These are phyloP conservation scores for Zymoseptoria ardabiliae DNA, from an alignment of 2,329 filamentous ascomycete genomes.

Conservation along the genomic window DNA sequence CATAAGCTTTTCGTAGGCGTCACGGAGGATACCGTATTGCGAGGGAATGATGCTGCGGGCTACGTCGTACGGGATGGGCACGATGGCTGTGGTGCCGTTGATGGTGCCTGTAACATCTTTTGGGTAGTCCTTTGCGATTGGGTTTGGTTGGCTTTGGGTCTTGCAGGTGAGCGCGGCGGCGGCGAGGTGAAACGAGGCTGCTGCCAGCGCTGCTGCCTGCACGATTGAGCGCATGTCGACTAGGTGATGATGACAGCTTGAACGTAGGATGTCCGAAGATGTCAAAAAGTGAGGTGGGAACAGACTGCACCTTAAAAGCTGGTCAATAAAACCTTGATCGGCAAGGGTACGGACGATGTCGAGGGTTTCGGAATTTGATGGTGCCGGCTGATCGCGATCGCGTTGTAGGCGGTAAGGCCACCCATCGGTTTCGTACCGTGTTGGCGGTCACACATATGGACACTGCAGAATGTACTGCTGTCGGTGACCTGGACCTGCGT, in stretches of 20 bases:
- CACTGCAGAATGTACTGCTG: no score
- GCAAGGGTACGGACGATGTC: not conserved
- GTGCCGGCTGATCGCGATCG: not conserved
- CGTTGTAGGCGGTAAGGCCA: not conserved
- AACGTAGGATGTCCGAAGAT: not conserved
- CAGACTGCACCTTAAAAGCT: not conserved
- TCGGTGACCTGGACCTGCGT: no score
- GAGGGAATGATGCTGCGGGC: conserved; percentile 10
- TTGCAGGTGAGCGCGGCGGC: not conserved
- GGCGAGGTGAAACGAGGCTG: not conserved
- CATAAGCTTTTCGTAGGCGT: conserved; percentile 8
- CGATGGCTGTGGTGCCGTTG: conserved; percentile 13
- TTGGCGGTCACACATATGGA: no score
- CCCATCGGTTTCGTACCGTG: no score
- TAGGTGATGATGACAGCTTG: not conserved
- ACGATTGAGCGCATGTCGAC: not conserved
- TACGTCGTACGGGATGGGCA: conserved; percentile 10
- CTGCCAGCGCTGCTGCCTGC: not conserved
- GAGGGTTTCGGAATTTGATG: not conserved
- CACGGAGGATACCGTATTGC: conserved; percentile 9
- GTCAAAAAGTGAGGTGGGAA: not conserved
- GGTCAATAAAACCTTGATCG: not conserved
- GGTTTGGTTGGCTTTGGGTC: conserved; percentile 11
- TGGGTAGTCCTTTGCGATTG: conserved; percentile 6
- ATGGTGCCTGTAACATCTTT: conserved; percentile 11